Base-by-base conservation (phyloP, 345 rosid species). In the Isatis tinctoria region DNA sequence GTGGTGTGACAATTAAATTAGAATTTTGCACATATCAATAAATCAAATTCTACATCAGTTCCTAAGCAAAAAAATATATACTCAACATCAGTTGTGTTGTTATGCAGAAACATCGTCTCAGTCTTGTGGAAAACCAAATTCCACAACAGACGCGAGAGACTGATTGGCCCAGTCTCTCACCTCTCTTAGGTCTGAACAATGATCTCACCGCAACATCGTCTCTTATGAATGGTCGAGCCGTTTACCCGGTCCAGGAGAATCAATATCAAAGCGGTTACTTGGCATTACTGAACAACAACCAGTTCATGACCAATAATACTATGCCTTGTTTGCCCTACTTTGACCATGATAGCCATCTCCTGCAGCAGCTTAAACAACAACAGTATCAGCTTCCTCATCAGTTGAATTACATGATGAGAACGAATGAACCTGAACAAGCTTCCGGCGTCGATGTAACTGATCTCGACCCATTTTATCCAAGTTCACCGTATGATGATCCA, bases 101-200 rank as follows among this genome's bases (percentile, higher is more conserved):
- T 53, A 45, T 2, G 61, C 37, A 74, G 78, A 74, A 74, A 39
- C 6, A 74, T 39, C 73, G 78, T 18, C 1, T 59, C 6, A 12
- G 6, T 47, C 17, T 74, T 39, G 22, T 13, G 6, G 66, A 48
- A 13, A 20, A 10, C 1, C 5, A 16, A 58, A 9, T 16, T 48
- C 1, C 33, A 66, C 17, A 57, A 44, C 13, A 4, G 16, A 2
- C 8, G 22, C 20, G 4, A 36, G 30, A 20, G 35, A 1, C 4
- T 41, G 47, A 36, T 61, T 40, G 30, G 60, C 8, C 68, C 37
- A 8, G 3, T 56, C 9, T 12, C 32, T 7, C 36, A n/a, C 22
- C 59, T 59, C 48, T 59, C 57, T 44, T n/a, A 3, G 47, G 22
- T 14, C 18, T 28, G 10, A 30, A 58, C 9, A 35, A 58, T 33